A percentile compares a stretch with the other conserved stretches of the same genome.
These are phyloP conservation scores for Macrocybe sp. DNA, from an alignment of 1,284 basidiomycete species.

Conservation along the genomic window DNA sequence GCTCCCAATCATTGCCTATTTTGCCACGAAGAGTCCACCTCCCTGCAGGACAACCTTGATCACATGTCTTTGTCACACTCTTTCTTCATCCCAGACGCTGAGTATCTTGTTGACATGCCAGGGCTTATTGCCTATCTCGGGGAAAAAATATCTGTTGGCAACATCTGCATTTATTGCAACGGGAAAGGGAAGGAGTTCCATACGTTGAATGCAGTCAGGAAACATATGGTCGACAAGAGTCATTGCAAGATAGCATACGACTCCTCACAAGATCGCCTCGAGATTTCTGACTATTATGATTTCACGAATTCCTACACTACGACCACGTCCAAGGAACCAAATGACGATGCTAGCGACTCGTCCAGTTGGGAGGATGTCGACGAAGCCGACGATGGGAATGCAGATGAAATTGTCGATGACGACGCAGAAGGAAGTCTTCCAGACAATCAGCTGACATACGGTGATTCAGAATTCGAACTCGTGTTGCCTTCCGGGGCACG, in stretches of 20 bases:
- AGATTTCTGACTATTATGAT: slow-evolving; percentile 93
- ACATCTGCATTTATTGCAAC: slow-evolving; percentile 92
- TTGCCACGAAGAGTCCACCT: slow-evolving; percentile 55
- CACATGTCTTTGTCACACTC: slow-evolving; percentile 91
- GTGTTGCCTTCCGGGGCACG: slow-evolving; percentile 90
- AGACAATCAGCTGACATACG: slow-evolving; percentile 59
- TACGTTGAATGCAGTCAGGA: slow-evolving; percentile 79
- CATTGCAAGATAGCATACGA: slow-evolving; percentile 98
- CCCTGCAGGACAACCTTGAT: slow-evolving; percentile 65
- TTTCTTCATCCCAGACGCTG: slow-evolving; percentile 95
- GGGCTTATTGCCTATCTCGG: slow-evolving; percentile 88
- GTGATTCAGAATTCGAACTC: slow-evolving; percentile 83
- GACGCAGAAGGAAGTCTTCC: slow-evolving; percentile 43
- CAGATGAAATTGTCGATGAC: slow-evolving; percentile 47
- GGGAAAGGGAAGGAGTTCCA: slow-evolving; percentile 74
- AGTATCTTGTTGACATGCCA: slow-evolving; percentile 81
- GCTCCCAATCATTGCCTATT: slow-evolving; percentile 80
- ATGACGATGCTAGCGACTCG: slow-evolving; percentile 30
- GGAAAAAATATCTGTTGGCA: slow-evolving; percentile 91
- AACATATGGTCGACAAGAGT: slow-evolving; percentile 91
- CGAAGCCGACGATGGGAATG: slow-evolving; percentile 44
- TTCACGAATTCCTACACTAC: slow-evolving; percentile 80
- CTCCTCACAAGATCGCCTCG: slow-evolving; percentile 73
- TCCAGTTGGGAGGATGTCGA: slow-evolving; percentile 55
- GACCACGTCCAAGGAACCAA: slow-evolving; percentile 26